Percentiles rank a stretch among this genome's conserved stretches.
phyloP scores from a whole-genome alignment of 2,329 filamentous ascomycete genomes.

The Sporothrix curviconia region DNA sequence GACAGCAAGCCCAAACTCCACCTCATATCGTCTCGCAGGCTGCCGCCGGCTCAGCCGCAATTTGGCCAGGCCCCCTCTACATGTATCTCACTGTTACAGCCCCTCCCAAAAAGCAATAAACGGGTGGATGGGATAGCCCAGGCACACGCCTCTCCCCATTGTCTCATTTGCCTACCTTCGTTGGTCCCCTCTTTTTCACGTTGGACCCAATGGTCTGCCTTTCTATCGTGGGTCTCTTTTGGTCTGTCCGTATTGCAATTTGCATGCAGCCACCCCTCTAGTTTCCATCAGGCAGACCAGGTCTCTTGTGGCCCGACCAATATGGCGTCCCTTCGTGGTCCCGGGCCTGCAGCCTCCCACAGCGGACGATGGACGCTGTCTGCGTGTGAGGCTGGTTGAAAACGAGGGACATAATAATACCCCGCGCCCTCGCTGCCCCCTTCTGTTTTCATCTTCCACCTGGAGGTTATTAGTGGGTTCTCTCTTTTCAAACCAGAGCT shows the following conservation, averaged over 20 bases:
- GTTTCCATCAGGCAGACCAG: conserved; percentile 1
- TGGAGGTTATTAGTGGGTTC: not conserved
- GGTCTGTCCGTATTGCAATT: no score
- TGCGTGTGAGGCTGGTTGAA: no score
- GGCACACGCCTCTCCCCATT: not conserved
- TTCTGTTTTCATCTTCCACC: not conserved
- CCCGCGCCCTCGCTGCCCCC: conserved; percentile 1
- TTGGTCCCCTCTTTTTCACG: not conserved
- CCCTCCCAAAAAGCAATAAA: not conserved
- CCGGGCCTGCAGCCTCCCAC: not conserved
- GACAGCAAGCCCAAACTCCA: no score
- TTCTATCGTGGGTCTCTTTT: conserved; percentile 5
- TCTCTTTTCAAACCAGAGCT: no score
- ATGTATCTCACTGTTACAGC: no score
- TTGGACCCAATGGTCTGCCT: not conserved
- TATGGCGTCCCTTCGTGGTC: no score
- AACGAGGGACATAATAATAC: not conserved
- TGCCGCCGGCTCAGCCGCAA: conserved; percentile 3
- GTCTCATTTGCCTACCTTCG: not conserved
- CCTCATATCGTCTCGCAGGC: not conserved
- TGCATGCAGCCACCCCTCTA: not conserved
- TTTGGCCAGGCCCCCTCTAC: not conserved
- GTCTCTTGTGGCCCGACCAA: no score
- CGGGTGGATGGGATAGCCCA: not conserved
- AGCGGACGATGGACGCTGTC: no score